phyloP scores from a whole-genome alignment of 2,329 filamentous ascomycete species.

The Pestalotiopsis sp. region DNA sequence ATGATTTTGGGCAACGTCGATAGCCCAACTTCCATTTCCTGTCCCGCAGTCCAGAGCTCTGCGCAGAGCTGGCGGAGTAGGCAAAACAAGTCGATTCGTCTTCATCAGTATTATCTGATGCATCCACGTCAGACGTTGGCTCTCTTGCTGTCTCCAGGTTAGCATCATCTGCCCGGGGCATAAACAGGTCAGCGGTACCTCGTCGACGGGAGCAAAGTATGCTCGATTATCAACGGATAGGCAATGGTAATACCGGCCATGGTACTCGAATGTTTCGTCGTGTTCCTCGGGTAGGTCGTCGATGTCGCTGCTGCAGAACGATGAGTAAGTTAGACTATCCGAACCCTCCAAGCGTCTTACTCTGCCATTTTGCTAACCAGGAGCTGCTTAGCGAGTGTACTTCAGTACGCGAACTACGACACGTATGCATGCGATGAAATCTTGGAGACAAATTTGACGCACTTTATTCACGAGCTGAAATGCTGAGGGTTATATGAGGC shows the following conservation, averaged over 20 bases:
- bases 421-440: not conserved
- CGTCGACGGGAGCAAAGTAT: conserved; percentile 72
- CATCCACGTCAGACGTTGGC: conserved; percentile 64
- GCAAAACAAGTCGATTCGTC: conserved; percentile 70
- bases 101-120: conserved; percentile 64
- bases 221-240: conserved; percentile 66
- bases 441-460: not conserved
- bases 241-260: conserved; percentile 69
- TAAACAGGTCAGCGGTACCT: conserved; percentile 50
- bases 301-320: conserved; percentile 40
- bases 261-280: conserved; percentile 60
- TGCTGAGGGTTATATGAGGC: not conserved
- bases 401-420: not conserved
- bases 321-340: not conserved
- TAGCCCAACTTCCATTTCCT: conserved; percentile 69
- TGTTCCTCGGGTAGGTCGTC: conserved; percentile 54
- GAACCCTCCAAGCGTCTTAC: not conserved
- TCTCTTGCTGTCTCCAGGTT: conserved; percentile 59
- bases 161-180: not conserved
- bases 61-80: conserved; percentile 55
- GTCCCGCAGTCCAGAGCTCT: conserved; percentile 74
- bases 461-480: not conserved
- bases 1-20: conserved; percentile 66
- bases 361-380: conserved; percentile 1
- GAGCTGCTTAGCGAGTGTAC: not conserved